Evolutionary conservation across 2,329 filamentous ascomycete genomes (phyloP), one percentile per base, ranked within the genome.

Genomic region (Microsporum ferrugineum): DNA sequence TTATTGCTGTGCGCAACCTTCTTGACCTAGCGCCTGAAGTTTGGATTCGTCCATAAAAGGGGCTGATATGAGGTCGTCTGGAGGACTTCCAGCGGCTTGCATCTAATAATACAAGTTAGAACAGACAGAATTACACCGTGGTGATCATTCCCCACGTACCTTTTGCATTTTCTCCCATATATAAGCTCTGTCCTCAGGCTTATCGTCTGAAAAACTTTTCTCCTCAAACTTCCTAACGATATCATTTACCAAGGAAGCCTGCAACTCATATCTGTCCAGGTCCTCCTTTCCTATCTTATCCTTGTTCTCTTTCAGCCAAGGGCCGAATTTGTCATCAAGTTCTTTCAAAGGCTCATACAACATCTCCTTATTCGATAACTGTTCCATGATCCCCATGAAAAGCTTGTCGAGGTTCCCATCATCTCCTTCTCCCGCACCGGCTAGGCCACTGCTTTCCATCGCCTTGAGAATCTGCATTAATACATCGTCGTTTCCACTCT

Each of bases 291-390:
- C 75, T 1, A 85, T 76, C 58, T 84, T 85, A 0, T 66, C 70
- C 29, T 78, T 84, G 72, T 96, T 92, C 75, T 88, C 87, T 68
- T 83, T 82, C 72, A 99, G 80, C 92, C 94, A 99, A 1, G 77
- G 84, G 0, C 91, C 92, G 71, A 94, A 99, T 75, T 96, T 97
- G 59, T 89, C 87, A 72, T 95, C 79, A 56, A 99, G 79, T 76
- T 99, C 94, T 78, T 96, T 96, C 91, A 99, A 96, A 1, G 94
- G 94, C 77, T 99, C 92, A 72, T 97, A 97, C 58, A 99, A 77
- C 65, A 99, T 96, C 67, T 97, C 94, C 78, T 96, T 97, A 75
- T 95, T 96, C 2, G 94, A 97, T 65, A 99, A 81, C 74, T 99
- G 91, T 76, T 97, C 90, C 92, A 99, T 97, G 90, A 97, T 96